Evolutionary conservation across 1,284 basidiomycete species (phyloP).

Genomic region (Trichosporon sp.): DNA sequence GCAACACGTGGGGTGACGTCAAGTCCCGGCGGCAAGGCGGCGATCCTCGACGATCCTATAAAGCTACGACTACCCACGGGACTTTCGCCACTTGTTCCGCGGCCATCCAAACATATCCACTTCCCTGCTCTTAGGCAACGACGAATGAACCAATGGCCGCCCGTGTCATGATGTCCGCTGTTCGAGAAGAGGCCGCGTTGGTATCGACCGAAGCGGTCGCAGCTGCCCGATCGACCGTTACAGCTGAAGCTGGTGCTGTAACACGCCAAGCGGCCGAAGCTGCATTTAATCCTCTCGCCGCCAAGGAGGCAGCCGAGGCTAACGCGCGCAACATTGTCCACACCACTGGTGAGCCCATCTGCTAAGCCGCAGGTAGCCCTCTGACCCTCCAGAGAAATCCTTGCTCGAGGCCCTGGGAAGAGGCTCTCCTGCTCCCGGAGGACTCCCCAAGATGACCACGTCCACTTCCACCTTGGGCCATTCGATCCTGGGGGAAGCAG

Average conservation of each 20-base stretch:
- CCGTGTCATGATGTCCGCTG: constrained; percentile 36
- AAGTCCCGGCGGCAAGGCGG: not conserved
- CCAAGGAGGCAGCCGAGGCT: constrained; percentile 34
- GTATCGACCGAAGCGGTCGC: not conserved
- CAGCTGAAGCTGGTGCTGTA: constrained; percentile 24
- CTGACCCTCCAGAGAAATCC: constrained; percentile 3
- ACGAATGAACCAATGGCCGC: constrained; percentile 12
- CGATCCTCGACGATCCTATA: not conserved
- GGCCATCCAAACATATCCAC: not conserved
- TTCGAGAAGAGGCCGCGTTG: constrained; percentile 34
- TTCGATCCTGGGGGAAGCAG: constrained; percentile 4
- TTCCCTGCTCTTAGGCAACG: not conserved
- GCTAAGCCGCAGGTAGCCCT: not conserved
- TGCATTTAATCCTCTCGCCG: constrained; percentile 31
- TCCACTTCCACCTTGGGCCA: constrained; percentile 8
- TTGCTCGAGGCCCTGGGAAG: not conserved
- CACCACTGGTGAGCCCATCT: constrained; percentile 11
- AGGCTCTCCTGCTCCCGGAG: not conserved
- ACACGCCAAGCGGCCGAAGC: constrained; percentile 23
- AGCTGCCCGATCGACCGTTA: constrained; percentile 24
- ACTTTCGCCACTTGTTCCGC: not conserved
- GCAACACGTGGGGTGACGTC: not conserved
- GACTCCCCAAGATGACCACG: constrained; percentile 4
- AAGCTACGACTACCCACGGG: not conserved
- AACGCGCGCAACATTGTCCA: constrained; percentile 23